Evolutionary conservation across 73 alveolate genomes (phyloP).

Genomic region (Symbiodinium natans): DNA sequence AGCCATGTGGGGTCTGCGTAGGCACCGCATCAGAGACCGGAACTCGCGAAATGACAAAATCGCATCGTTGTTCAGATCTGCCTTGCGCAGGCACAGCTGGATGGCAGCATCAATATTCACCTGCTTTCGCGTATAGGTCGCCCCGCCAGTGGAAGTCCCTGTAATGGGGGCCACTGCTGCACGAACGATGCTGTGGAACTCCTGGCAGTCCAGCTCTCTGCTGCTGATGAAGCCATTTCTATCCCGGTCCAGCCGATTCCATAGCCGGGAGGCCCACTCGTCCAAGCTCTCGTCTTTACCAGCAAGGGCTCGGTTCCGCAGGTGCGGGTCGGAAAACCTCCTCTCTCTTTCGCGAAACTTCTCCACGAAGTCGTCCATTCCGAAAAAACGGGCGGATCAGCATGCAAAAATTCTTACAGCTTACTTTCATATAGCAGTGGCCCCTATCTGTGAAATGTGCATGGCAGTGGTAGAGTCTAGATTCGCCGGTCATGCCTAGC

Average conservation of each 20-base stretch:
- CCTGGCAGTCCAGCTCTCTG: slow-evolving; percentile 52
- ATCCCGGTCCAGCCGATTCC: slow-evolving; percentile 63
- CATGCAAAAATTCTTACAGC: too few species aligned
- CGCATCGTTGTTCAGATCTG: slow-evolving; percentile 44
- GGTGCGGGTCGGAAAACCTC: neutral
- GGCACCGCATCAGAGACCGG: slow-evolving; percentile 42
- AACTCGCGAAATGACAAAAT: slow-evolving; percentile 11
- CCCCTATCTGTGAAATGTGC: too few species aligned
- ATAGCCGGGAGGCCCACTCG: slow-evolving; percentile 51
- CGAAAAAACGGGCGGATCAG: neutral
- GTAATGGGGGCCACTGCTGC: slow-evolving; percentile 54
- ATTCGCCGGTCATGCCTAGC: too few species aligned
- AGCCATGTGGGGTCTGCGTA: slow-evolving; percentile 30
- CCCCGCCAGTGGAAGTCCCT: slow-evolving; percentile 49
- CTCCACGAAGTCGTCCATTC: neutral
- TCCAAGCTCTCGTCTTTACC: neutral
- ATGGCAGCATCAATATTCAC: slow-evolving; percentile 55
- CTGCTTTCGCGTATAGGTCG: slow-evolving; percentile 44
- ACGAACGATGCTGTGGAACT: slow-evolving; percentile 57
- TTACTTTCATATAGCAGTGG: too few species aligned
- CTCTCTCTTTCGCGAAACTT: neutral
- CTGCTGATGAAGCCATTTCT: slow-evolving; percentile 29
- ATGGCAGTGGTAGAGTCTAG: too few species aligned
- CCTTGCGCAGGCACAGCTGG: slow-evolving; percentile 71
- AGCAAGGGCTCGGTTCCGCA: neutral